A percentile compares a stretch with the other conserved stretches of the same genome.
Evolutionary conservation across 768 basidiomycete species (phyloP).

Genomic region (Lentinus brumalis): DNA sequence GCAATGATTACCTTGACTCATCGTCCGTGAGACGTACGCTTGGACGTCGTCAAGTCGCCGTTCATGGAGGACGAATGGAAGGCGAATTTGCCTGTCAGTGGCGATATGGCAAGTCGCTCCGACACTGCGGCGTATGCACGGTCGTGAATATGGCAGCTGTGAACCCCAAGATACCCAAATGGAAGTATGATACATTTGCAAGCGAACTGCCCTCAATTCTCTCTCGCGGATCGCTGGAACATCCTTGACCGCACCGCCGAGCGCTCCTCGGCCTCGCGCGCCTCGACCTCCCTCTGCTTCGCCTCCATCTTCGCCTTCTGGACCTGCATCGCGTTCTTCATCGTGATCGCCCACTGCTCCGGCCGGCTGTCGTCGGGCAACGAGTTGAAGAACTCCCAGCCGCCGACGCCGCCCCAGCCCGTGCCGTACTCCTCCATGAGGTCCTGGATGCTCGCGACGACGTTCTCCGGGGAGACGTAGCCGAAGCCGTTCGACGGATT

Average conservation of each 20-base stretch:
- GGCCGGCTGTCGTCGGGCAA: slow-evolving; percentile 2
- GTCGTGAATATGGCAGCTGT: too few species aligned
- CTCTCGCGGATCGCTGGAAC: background rate
- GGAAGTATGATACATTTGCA: background rate
- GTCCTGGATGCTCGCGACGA: slow-evolving; percentile 1
- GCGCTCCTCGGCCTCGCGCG: background rate
- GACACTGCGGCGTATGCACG: too few species aligned
- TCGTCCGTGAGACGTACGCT: too few species aligned
- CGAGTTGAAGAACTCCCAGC: slow-evolving; percentile 9
- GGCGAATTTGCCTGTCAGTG: too few species aligned
- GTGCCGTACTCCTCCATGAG: slow-evolving; percentile 6
- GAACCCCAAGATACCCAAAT: too few species aligned
- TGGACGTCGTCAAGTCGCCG: too few species aligned
- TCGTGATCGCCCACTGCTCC: slow-evolving; percentile 3
- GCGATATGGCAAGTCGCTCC: too few species aligned
- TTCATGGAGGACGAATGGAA: too few species aligned
- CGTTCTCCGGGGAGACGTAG: slow-evolving; percentile 1
- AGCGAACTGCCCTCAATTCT: background rate
- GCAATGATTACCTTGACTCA: too few species aligned
- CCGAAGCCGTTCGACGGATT: slow-evolving; percentile 1
- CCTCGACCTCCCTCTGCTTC: background rate
- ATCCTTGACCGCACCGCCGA: background rate
- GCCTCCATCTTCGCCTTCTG: slow-evolving; percentile 7
- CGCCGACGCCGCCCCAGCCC: slow-evolving; percentile 7
- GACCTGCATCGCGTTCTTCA: slow-evolving; percentile 3